A percentile compares a stretch with the other conserved stretches of the same genome.
Evolutionary conservation across 768 basidiomycete species (phyloP).

Genomic region (Mrakia blollopis): DNA sequence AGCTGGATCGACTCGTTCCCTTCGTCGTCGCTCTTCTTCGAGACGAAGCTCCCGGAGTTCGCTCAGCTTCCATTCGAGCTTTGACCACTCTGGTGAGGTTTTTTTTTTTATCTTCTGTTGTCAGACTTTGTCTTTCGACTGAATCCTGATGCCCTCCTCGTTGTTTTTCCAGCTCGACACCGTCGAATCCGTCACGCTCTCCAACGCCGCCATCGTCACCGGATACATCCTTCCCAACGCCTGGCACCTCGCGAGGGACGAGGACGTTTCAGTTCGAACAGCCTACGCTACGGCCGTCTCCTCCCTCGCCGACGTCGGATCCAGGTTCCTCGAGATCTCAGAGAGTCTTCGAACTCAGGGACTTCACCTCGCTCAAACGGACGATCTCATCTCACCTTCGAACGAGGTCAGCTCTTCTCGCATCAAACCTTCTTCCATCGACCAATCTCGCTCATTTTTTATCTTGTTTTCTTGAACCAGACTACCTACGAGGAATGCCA

Average conservation of each 20-base stretch:
- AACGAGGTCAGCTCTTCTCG: conserved; percentile 13
- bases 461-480: background rate
- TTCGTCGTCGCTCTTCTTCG: conserved; percentile 82
- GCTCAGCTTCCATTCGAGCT: conserved; percentile 70
- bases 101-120: too few relatives aligned
- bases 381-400: background rate
- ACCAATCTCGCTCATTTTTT: background rate
- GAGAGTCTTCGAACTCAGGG: conserved; percentile 26
- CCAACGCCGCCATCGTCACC: conserved; percentile 65
- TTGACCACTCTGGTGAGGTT: conserved; percentile 73
- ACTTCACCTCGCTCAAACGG: background rate
- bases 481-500: conserved; percentile 25
- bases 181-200: conserved; percentile 42
- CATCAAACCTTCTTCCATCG: background rate
- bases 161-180: conserved; percentile 39
- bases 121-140: background rate
- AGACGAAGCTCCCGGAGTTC: conserved; percentile 77
- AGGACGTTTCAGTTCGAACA: conserved; percentile 74
- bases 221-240: conserved; percentile 94
- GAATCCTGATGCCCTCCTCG: background rate
- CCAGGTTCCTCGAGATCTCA: conserved; percentile 83
- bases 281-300: conserved; percentile 80
- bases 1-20: conserved; percentile 85
- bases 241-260: conserved; percentile 71
- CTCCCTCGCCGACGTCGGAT: conserved; percentile 75